Evolutionary conservation across 1,284 basidiomycete genomes (phyloP), one percentile per base, ranked within the genome.

Genomic region (Tilletia horrida): DNA sequence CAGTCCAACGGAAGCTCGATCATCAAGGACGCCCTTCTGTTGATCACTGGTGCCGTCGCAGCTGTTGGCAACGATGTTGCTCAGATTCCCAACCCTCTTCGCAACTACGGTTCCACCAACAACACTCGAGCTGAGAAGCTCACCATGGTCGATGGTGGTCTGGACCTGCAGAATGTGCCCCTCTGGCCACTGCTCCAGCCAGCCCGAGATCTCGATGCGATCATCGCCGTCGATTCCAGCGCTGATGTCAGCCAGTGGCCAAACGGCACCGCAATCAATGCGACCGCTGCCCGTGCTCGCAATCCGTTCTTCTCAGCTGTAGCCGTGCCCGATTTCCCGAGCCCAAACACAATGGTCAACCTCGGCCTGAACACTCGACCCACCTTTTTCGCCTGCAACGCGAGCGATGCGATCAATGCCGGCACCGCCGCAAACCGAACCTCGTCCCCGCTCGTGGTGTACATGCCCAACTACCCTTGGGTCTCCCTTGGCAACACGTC

Each of bases 381-480:
- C 6, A 88, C 88, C 0, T 91, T 91, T 81, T 91, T 91, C 81
- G 90, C 90, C 0, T 91, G 90, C 76, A 82, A 78, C 44, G 79
- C 83, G 2, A 78, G 79, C 70, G 82, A 83, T 68, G 81, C 80
- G 52, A 83, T 82, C 35, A 79, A 77, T 67, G 66, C 69, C 16
- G 50, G 57, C 31, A 76, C 70, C 18, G 47, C 69, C 1, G 68
- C 63, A 44, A 82, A 83, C 65, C 76, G 77, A 64, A 69, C 73
- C 23, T 69, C 77, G 18, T 83, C 83, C 3, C 83, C 84, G 6
- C 61, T 85, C 11, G 71, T 85, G 62, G 73, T 84, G 66, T 85
- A 85, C 75, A 66, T 85, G 11, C 84, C 84, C 25, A 82, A 79
- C 71, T 85, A 85, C 71, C 85, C 85, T 23, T 85, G 84, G 83